phyloP scores from a whole-genome alignment of 108 stramenopile genomes.

The Craspedostauros australis region DNA sequence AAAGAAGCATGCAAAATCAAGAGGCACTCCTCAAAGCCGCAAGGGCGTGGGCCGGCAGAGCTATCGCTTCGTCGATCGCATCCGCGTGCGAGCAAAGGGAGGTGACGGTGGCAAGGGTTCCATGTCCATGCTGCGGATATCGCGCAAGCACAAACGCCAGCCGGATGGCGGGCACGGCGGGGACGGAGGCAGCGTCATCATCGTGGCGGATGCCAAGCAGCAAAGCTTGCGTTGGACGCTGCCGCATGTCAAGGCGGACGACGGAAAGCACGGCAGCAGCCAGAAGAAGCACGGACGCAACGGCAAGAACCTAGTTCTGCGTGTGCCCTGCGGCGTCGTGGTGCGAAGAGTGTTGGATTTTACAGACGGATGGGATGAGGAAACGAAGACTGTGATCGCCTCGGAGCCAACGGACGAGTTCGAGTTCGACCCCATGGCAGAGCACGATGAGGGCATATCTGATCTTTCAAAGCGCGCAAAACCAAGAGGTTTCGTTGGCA shows the following conservation, averaged over 20 bases:
- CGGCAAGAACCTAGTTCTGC: slow-evolving; percentile 60
- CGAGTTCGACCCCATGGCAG: background rate
- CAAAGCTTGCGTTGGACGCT: slow-evolving; percentile 49
- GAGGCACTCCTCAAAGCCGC: too few relatives aligned
- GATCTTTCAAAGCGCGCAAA: background rate
- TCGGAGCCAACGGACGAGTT: background rate
- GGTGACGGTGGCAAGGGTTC: slow-evolving; percentile 73
- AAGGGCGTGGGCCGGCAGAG: slow-evolving; percentile 23
- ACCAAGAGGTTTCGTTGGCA: too few relatives aligned
- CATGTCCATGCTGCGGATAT: slow-evolving; percentile 37
- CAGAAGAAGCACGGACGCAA: slow-evolving; percentile 54
- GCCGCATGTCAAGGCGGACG: slow-evolving; percentile 48
- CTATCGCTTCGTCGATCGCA: slow-evolving; percentile 68
- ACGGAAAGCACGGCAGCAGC: slow-evolving; percentile 49
- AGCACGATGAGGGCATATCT: background rate
- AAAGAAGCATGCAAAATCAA: too few relatives aligned
- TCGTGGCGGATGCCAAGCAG: slow-evolving; percentile 61
- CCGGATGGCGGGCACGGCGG: slow-evolving; percentile 87
- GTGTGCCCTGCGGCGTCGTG: slow-evolving; percentile 82
- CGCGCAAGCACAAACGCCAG: slow-evolving; percentile 44
- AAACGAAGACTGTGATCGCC: slow-evolving; percentile 20
- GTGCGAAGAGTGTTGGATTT: slow-evolving; percentile 66
- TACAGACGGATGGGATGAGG: slow-evolving; percentile 53
- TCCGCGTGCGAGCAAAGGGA: slow-evolving; percentile 54
- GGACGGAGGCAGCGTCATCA: slow-evolving; percentile 64